Conservation (phyloP, 306 rosid genomes). For the Casuarina glauca region DNA sequence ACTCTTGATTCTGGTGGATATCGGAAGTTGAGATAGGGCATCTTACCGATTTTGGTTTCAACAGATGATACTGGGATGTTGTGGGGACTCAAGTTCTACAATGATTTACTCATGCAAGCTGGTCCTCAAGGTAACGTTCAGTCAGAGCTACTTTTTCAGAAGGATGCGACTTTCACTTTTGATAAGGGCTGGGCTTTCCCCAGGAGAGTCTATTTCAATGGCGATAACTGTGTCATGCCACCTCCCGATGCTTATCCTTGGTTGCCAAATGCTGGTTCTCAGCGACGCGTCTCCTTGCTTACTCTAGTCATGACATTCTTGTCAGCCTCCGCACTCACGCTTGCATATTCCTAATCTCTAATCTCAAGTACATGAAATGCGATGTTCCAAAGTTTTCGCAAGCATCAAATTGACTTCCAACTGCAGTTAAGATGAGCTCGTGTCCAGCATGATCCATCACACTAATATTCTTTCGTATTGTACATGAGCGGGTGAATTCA, state of each 20-base stretch:
- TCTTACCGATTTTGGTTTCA: slow-evolving; percentile 31
- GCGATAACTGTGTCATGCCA: slow-evolving; percentile 93
- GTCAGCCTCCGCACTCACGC: slow-evolving; percentile 34
- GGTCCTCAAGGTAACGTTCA: slow-evolving; percentile 80
- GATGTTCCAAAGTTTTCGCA: slow-evolving; percentile 5
- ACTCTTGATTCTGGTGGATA: not conserved
- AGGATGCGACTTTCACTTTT: slow-evolving; percentile 70
- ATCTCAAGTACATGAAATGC: not conserved
- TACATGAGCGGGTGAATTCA: slow-evolving; percentile 30
- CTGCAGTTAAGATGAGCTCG: slow-evolving; percentile 20
- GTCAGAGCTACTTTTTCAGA: slow-evolving; percentile 75
- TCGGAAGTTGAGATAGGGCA: slow-evolving; percentile 4
- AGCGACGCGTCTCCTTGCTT: slow-evolving; percentile 37
- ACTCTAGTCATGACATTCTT: slow-evolving; percentile 38
- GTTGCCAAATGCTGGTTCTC: slow-evolving; percentile 61
- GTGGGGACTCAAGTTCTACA: slow-evolving; percentile 90
- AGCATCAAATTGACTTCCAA: slow-evolving; percentile 27
- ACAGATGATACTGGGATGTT: slow-evolving; percentile 93
- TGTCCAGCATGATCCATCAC: slow-evolving; percentile 23
- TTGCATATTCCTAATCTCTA: slow-evolving; percentile 33
- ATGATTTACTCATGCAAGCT: slow-evolving; percentile 81
- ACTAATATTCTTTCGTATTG: slow-evolving; percentile 1
- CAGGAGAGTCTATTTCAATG: slow-evolving; percentile 80
- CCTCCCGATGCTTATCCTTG: slow-evolving; percentile 83
- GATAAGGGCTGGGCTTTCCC: slow-evolving; percentile 97